Evolutionary conservation across 306 rosid genomes (phyloP), one percentile per base, ranked within the genome.

Genomic region (Pyrus pyrifolia): DNA sequence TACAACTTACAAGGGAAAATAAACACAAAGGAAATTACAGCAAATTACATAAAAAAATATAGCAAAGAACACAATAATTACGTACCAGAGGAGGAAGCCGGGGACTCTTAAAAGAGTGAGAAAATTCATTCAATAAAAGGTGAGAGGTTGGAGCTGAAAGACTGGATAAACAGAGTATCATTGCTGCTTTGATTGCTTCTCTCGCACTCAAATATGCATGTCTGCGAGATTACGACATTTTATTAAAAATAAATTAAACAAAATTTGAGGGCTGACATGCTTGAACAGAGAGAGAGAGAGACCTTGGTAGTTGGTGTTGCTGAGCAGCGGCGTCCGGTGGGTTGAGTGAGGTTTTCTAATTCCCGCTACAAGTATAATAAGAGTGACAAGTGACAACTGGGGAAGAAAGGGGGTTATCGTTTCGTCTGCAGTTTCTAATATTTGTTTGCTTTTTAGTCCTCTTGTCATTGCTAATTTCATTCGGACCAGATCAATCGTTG

Each of bases 31-130:
- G 53, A 38, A 57, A 35, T 8, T 35, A 38, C 61, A 51, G 6
- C 33, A 46, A 70, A 44, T 13, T n/a, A 44, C 0, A 61, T 12
- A 38, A 4, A 57, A 60, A 17, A 49, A 31, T 31, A 33, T 10
- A 2, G 17, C 52, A 60, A 46, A 23, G 19, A 10, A 22, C 69
- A 25, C 53, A 31, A 27, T 77, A 46, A 80, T 67, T 62, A 79
- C 60, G 51, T 85, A 89, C 98, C 94, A 76, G 80, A 78, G 52
- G 71, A 72, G 83, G 80, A 76, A 83, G 81, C 78, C 79, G 88
- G 78, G 89, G 79, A 83, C 78, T 72, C 78, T 86, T 88, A 57
- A 79, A 76, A 52, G 75, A 78, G 76, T 40, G 83, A 49, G 89
- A 74, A 65, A 80, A 81, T 57, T 82, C 77, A 31, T 86, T 40